phyloP scores from a whole-genome alignment of 1,284 basidiomycete genomes.

The Mycena sp. region DNA sequence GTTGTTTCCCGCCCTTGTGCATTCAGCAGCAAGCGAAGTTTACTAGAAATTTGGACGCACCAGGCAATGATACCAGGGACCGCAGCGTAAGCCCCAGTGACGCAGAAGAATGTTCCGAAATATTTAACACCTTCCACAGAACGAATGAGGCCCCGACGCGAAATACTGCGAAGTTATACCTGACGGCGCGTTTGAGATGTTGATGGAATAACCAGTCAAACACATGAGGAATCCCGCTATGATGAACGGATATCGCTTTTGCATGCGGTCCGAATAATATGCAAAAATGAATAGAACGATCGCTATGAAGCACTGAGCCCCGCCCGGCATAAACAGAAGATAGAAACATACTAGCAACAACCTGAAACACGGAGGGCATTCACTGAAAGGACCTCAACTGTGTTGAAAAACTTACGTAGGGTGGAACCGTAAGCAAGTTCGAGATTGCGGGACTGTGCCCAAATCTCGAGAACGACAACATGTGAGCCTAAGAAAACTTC shows the following conservation, averaged over 20 bases:
- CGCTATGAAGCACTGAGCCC: constrained; percentile 45
- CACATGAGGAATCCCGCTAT: constrained; percentile 51
- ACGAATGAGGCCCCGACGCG: too few species aligned
- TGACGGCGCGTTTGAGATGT: constrained; percentile 58
- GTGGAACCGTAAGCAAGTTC: constrained; percentile 76
- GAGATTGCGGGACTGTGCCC: constrained; percentile 65
- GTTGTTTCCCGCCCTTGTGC: constrained; percentile 58
- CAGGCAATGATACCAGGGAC: constrained; percentile 75
- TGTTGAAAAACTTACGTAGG: too few species aligned
- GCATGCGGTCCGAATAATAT: constrained; percentile 66
- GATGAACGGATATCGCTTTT: constrained; percentile 70
- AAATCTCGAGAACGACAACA: constrained; percentile 50
- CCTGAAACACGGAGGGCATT: too few species aligned
- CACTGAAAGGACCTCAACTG: too few species aligned
- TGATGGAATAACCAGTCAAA: constrained; percentile 72
- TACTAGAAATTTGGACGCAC: constrained; percentile 44
- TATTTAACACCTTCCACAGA: constrained; percentile 60
- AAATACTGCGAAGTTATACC: constrained; percentile 34
- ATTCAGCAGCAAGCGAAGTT: not conserved
- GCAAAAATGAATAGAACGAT: constrained; percentile 61
- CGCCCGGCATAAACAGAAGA: not conserved
- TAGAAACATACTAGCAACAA: not conserved
- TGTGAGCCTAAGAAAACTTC: not conserved
- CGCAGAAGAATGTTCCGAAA: constrained; percentile 73
- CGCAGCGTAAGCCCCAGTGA: constrained; percentile 66